phyloP scores from a whole-genome alignment of 768 basidiomycete genomes.

The Coprinopsis sp. region DNA sequence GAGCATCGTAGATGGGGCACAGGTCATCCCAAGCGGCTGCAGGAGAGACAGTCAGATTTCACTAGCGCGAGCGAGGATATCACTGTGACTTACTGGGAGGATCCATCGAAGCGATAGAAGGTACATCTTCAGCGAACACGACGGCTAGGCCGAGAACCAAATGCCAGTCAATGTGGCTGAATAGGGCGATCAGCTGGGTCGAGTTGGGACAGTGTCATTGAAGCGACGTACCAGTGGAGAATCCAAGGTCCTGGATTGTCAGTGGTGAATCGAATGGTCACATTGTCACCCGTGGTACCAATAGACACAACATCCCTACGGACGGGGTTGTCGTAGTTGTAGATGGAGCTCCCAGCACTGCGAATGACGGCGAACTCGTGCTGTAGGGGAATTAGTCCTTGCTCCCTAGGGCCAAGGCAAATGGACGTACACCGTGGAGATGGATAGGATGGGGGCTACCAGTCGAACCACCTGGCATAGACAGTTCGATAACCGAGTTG shows the following conservation, averaged over 20 bases:
- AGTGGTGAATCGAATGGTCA: slow-evolving; percentile 58
- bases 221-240: slow-evolving; percentile 32
- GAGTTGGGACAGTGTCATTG: not conserved
- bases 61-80: not conserved
- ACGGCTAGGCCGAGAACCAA: slow-evolving; percentile 27
- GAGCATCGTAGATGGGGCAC: slow-evolving; percentile 20
- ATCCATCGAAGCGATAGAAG: slow-evolving; percentile 4
- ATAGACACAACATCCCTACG: slow-evolving; percentile 53
- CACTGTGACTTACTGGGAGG: slow-evolving; percentile 13
- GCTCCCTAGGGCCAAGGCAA: slow-evolving; percentile 9
- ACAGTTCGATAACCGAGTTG: slow-evolving; percentile 42
- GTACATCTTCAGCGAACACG: slow-evolving; percentile 29
- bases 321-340: slow-evolving; percentile 50
- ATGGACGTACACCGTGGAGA: slow-evolving; percentile 38
- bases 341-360: slow-evolving; percentile 31
- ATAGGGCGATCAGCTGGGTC: slow-evolving; percentile 8
- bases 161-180: slow-evolving; percentile 4
- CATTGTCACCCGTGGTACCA: slow-evolving; percentile 33
- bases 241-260: slow-evolving; percentile 68
- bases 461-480: slow-evolving; percentile 22
- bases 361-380: slow-evolving; percentile 39
- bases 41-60: slow-evolving; percentile 5
- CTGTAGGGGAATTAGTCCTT: slow-evolving; percentile 4
- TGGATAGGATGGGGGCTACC: slow-evolving; percentile 43
- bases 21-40: slow-evolving; percentile 23